Percentiles rank a stretch among this genome's conserved stretches.
Evolutionary conservation across 768 basidiomycete species (phyloP).

Genomic region (Boletus patriciae): DNA sequence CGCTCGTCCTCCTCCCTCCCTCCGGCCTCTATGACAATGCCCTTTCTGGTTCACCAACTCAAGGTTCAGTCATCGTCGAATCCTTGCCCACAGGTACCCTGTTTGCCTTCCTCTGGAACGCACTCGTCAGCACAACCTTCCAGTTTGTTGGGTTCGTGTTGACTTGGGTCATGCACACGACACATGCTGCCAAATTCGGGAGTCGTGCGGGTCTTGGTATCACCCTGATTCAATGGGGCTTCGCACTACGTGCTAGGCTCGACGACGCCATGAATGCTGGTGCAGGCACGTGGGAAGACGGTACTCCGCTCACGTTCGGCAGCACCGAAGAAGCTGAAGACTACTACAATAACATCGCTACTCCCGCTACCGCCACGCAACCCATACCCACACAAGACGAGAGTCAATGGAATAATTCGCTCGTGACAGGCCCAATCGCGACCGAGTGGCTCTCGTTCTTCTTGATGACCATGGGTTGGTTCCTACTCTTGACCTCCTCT

Average conservation of each 20-base stretch:
- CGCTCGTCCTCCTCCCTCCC: constrained; percentile 86
- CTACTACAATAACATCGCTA: constrained; percentile 36
- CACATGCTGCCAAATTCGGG: constrained; percentile 90
- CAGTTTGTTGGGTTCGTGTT: constrained; percentile 93
- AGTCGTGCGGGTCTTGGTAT: constrained; percentile 94
- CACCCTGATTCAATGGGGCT: constrained; percentile 94
- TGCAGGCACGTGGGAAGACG: constrained; percentile 31
- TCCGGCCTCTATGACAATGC: constrained; percentile 39
- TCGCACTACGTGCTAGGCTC: constrained; percentile 63
- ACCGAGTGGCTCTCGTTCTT: constrained; percentile 96
- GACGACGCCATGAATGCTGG: constrained; percentile 41
- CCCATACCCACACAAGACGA: constrained; percentile 7
- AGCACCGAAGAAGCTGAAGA: constrained; percentile 48
- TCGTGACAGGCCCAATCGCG: constrained; percentile 60
- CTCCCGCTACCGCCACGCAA: constrained; percentile 16
- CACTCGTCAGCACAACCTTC: constrained; percentile 93
- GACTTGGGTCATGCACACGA: constrained; percentile 91
- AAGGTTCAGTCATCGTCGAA: constrained; percentile 86
- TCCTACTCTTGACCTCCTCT: constrained; percentile 84
- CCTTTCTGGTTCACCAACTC: constrained; percentile 37
- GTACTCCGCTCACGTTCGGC: constrained; percentile 40
- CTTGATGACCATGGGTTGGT: constrained; percentile 91
- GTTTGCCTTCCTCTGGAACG: constrained; percentile 89
- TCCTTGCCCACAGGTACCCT: constrained; percentile 78
- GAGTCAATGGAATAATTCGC: constrained; percentile 39